Evolutionary conservation across 73 alveolate species (phyloP), one percentile per base, ranked within the genome.

Genomic region (Chromera velia): DNA sequence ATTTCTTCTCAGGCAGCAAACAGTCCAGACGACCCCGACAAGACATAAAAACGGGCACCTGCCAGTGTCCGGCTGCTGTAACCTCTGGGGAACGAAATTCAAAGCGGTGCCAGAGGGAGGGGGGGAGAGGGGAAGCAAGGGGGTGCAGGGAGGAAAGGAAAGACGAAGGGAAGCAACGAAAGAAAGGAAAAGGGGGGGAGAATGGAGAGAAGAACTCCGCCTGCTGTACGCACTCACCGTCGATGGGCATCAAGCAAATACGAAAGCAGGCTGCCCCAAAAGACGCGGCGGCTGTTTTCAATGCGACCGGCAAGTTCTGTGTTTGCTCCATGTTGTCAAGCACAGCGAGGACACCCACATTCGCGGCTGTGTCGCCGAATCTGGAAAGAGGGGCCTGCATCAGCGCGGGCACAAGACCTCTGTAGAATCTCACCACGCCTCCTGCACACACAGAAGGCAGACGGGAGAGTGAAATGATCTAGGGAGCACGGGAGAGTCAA

Each of bases 281-380:
- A 17, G 69, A 55, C 24, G 32, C 30, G 69, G 13, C 22, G 4
- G 55, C 55, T 13, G 55, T 40, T 13, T 40, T 40, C 22, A 40
- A 7, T 4, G 22, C 55, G 22, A 40, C 55, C 22, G 55, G 55
- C 55, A 40, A 7, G 55, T 40, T 40, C 55, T 40, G 4, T 4
- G 55, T 40, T 13, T 40, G 55, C 13, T 40, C 55, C 22, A 13
- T 40, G 55, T 40, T 40, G 55, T 40, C 55, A 13, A 55, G 69
- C 31, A 13, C 9, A 17, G 30, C 30, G 79, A 89, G 65, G 27
- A 87, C 87, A 32, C 88, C 84, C 29, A 85, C 92, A 47, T 89
- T 89, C 63, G 90, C 84, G 55, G 89, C 88, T 33, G 94, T 89
- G 81, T 89, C 94, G 26, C 94, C 94, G 77, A 89, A 89, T 19